A percentile compares a stretch with the other conserved stretches of the same genome.
Conservation (phyloP, 495 filamentous ascomycete species). For the Peziza echinospora region DNA sequence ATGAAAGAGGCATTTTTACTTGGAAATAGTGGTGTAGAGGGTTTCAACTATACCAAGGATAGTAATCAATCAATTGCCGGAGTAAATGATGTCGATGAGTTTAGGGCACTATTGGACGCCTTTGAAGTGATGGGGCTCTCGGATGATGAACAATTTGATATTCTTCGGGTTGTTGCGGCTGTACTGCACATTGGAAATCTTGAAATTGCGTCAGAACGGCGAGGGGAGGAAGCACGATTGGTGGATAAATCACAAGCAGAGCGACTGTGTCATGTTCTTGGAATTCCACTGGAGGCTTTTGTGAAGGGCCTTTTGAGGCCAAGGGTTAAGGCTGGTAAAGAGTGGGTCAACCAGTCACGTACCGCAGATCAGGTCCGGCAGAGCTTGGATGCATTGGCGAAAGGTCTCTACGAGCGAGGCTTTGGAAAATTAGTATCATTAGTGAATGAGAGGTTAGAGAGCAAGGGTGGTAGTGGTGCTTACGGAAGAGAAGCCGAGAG, state of each 20-base stretch:
- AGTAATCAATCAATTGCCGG: constrained; percentile 81
- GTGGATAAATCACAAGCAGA: constrained; percentile 46
- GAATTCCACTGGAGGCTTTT: constrained; percentile 65
- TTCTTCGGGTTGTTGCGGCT: constrained; percentile 70
- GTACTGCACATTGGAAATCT: constrained; percentile 91
- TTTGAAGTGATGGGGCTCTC: constrained; percentile 90
- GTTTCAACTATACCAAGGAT: constrained; percentile 77
- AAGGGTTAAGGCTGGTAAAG: constrained; percentile 77
- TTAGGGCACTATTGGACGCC: constrained; percentile 72
- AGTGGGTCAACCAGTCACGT: constrained; percentile 97
- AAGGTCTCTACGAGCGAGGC: constrained; percentile 89
- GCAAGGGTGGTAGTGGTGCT: constrained; percentile 29
- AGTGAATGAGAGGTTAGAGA: constrained; percentile 78
- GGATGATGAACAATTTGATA: constrained; percentile 59
- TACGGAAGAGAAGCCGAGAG: constrained; percentile 64
- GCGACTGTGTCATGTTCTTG: constrained; percentile 64
- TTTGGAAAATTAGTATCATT: constrained; percentile 83
- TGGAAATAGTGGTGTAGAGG: constrained; percentile 46
- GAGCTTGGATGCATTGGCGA: constrained; percentile 74
- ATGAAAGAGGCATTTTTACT: constrained; percentile 60
- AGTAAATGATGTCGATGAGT: constrained; percentile 80
- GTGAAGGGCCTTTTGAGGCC: constrained; percentile 77
- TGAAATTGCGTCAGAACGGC: constrained; percentile 65
- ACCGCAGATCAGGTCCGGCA: constrained; percentile 89
- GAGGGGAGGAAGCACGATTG: constrained; percentile 76